These are phyloP conservation scores for Exserohilum turcica DNA, from an alignment of 2,329 filamentous ascomycete genomes.

Conservation along the genomic window DNA sequence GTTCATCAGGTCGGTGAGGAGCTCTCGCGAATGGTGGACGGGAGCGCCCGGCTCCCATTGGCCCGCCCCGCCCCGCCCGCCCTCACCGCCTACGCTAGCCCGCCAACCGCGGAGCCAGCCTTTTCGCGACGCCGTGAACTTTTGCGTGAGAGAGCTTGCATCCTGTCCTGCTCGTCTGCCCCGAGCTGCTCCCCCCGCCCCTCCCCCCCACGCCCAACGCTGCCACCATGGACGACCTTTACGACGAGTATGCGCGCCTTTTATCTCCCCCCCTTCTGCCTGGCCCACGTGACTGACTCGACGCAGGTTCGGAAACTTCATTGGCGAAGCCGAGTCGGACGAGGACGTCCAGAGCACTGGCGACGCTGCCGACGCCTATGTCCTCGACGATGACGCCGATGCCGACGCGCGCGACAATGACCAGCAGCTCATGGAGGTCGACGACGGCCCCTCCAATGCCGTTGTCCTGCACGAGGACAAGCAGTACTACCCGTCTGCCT, in stretches of 20 bases:
- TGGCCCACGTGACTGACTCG: conserved; percentile 22
- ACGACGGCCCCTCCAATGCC: conserved; percentile 91
- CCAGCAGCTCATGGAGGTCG: conserved; percentile 91
- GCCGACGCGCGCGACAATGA: conserved; percentile 58
- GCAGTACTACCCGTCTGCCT: conserved; percentile 98
- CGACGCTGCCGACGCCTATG: conserved; percentile 79
- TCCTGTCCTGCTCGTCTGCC: conserved; percentile 6
- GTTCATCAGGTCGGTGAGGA: conserved; percentile 96
- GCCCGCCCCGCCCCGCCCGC: conserved; percentile 3
- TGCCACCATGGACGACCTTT: conserved; percentile 84
- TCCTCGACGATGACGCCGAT: conserved; percentile 68
- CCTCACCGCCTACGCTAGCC: conserved; percentile 34
- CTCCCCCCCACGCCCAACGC: conserved; percentile 15
- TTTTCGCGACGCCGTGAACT: conserved; percentile 29
- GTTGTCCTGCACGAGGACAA: conserved; percentile 99
- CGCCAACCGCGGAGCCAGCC: conserved; percentile 11
- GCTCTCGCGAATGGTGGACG: conserved; percentile 84
- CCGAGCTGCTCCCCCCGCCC: conserved; percentile 27
- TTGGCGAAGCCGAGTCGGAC: conserved; percentile 91
- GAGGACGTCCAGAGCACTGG: conserved; percentile 81
- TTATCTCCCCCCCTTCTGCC: neutral
- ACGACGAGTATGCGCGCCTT: conserved; percentile 74
- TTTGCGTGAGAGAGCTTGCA: conserved; percentile 28
- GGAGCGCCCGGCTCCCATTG: too few relatives aligned
- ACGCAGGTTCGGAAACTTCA: conserved; percentile 92